Percentiles rank a stretch among this genome's conserved stretches.
Evolutionary conservation across 129 eudicot species (phyloP).

Genomic region (Arctium lappa): DNA sequence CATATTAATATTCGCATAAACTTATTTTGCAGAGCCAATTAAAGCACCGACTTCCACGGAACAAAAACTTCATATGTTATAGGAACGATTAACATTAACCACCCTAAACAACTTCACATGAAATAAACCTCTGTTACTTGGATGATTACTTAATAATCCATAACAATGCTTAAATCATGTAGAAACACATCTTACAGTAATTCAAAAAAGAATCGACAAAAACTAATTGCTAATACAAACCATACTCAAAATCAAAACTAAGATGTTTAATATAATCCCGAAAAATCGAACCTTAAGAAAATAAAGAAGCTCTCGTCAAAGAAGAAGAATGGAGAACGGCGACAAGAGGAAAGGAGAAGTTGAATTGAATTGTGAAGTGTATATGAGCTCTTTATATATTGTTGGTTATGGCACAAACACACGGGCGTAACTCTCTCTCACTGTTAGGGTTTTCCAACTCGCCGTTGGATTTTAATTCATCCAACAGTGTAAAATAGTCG

Average conservation of each 20-base stretch:
- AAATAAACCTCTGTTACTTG: neutral
- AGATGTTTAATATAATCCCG: neutral
- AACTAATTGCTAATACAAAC: neutral
- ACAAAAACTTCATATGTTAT: neutral
- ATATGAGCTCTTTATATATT: neutral
- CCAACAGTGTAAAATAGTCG: neutral
- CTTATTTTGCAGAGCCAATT: neutral
- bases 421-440: neutral
- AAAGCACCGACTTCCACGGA: neutral
- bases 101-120: neutral
- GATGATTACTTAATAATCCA: neutral
- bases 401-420: neutral
- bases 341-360: neutral
- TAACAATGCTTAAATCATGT: neutral
- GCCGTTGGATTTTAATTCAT: neutral
- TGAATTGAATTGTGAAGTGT: neutral
- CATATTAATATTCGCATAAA: neutral
- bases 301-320: neutral
- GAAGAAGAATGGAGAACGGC: neutral
- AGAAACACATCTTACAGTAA: neutral
- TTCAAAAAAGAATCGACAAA: neutral
- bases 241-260: neutral
- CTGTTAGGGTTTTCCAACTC: neutral
- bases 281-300: neutral
- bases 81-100: neutral